These are phyloP conservation scores for Leptographium wingfieldii DNA, from an alignment of 2,329 filamentous ascomycete species.

Conservation along the genomic window DNA sequence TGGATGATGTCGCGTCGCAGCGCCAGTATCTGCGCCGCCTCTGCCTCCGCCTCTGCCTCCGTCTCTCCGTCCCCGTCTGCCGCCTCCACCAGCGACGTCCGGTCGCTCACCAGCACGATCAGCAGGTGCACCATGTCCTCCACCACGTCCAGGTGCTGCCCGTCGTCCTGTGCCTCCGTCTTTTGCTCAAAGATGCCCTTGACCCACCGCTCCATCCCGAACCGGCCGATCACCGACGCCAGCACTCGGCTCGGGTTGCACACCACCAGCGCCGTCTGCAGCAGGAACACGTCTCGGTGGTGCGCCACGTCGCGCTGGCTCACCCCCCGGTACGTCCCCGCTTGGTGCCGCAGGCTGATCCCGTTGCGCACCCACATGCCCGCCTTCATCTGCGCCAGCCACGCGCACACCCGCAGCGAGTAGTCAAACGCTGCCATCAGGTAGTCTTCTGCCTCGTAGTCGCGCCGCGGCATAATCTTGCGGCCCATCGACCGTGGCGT, in stretches of 20 bases:
- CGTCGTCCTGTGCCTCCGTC: slow-evolving; percentile 66
- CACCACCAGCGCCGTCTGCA: slow-evolving; percentile 81
- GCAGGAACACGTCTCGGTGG: slow-evolving; percentile 84
- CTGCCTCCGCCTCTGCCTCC: slow-evolving; percentile 30
- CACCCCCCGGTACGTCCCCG: slow-evolving; percentile 83
- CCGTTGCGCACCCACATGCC: slow-evolving; percentile 98
- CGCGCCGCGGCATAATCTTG: slow-evolving; percentile 41
- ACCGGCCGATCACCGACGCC: slow-evolving; percentile 82
- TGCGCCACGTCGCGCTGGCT: slow-evolving; percentile 84
- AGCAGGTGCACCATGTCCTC: slow-evolving; percentile 94
- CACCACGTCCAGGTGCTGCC: slow-evolving; percentile 79
- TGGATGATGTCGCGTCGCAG: slow-evolving; percentile 87
- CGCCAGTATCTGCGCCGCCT: slow-evolving; percentile 46
- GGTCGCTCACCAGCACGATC: slow-evolving; percentile 81
- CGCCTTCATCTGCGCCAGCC: slow-evolving; percentile 96
- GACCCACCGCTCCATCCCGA: slow-evolving; percentile 79
- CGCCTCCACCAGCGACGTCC: slow-evolving; percentile 56
- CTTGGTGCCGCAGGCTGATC: slow-evolving; percentile 89
- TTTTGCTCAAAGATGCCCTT: slow-evolving; percentile 66
- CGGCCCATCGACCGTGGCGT: slow-evolving; percentile 50
- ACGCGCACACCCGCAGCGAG: slow-evolving; percentile 83
- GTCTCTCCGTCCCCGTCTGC: slow-evolving; percentile 33
- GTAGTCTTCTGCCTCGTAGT: slow-evolving; percentile 59
- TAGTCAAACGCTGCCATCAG: slow-evolving; percentile 85
- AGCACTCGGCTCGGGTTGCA: slow-evolving; percentile 75